phyloP scores from a whole-genome alignment of 768 basidiomycete genomes.

The Phlebiopsis flavidoalba region DNA sequence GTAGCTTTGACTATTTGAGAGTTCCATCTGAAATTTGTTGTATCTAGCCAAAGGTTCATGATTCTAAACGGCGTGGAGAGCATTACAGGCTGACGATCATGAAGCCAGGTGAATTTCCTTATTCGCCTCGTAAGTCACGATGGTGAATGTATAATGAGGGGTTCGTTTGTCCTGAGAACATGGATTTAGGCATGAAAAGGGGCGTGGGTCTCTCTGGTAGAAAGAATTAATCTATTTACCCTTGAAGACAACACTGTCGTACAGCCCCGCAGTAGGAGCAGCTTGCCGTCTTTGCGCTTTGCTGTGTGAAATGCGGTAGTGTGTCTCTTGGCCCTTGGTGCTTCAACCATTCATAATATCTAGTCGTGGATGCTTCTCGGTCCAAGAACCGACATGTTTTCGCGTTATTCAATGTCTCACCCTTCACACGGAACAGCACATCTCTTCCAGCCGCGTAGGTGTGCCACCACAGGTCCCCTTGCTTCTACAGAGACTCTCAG shows the following conservation, averaged over 20 bases:
- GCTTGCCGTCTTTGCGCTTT: constrained; percentile 52
- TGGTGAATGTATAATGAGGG: constrained; percentile 75
- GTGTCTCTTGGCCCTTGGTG: constrained; percentile 77
- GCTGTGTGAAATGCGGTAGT: constrained; percentile 80
- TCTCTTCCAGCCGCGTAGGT: constrained; percentile 76
- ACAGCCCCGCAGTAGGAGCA: constrained; percentile 90
- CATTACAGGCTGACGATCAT: constrained; percentile 85
- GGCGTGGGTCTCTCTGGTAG: no score
- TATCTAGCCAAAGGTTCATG: constrained; percentile 78
- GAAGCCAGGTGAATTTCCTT: constrained; percentile 79
- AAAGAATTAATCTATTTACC: no score
- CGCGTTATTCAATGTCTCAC: constrained; percentile 29
- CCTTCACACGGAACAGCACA: constrained; percentile 84
- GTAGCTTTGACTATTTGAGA: constrained; percentile 48
- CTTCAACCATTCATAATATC: constrained; percentile 94
- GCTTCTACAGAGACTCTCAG: constrained; percentile 70
- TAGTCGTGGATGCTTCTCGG: constrained; percentile 21
- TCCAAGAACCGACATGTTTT: no score
- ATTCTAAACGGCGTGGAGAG: constrained; percentile 40
- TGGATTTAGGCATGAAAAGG: no score
- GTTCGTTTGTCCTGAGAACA: no score
- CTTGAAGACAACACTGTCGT: constrained; percentile 66
- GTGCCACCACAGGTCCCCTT: constrained; percentile 82
- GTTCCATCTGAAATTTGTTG: constrained; percentile 61
- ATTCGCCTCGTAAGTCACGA: constrained; percentile 79